Conservation (phyloP, 257 asterid genomes). For the Gentiana macrophylla region DNA sequence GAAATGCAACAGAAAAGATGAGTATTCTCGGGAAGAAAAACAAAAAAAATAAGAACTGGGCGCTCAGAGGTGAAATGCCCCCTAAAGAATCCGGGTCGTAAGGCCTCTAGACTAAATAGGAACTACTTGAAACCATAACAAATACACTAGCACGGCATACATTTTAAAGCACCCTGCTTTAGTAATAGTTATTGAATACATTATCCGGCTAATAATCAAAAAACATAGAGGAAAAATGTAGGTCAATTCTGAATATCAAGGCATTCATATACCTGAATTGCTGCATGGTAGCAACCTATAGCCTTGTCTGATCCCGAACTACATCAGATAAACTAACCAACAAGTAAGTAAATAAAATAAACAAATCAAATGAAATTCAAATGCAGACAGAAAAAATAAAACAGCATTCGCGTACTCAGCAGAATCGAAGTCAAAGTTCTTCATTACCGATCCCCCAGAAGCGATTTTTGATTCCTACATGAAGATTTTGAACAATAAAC, state of each 20-base stretch:
- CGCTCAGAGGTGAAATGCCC: no score
- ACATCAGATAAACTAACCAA: constrained; percentile 7
- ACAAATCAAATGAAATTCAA: background rate
- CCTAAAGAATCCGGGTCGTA: no score
- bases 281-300: constrained; percentile 70
- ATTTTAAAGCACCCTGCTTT: background rate
- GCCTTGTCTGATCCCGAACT: constrained; percentile 60
- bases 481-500: constrained; percentile 1
- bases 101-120: no score
- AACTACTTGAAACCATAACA: no score
- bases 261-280: constrained; percentile 51
- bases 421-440: constrained; percentile 28
- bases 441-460: constrained; percentile 35
- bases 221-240: constrained; percentile 1
- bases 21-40: no score
- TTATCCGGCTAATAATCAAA: background rate
- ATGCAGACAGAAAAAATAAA: background rate
- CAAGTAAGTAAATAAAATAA: background rate
- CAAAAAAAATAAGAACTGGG: no score
- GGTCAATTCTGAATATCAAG: background rate
- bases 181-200: background rate
- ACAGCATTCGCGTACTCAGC: constrained; percentile 27
- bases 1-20: no score
- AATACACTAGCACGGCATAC: no score
- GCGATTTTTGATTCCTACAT: constrained; percentile 35